These are phyloP conservation scores for Carpinus fangiana DNA, from an alignment of 306 rosid species.

Conservation along the genomic window DNA sequence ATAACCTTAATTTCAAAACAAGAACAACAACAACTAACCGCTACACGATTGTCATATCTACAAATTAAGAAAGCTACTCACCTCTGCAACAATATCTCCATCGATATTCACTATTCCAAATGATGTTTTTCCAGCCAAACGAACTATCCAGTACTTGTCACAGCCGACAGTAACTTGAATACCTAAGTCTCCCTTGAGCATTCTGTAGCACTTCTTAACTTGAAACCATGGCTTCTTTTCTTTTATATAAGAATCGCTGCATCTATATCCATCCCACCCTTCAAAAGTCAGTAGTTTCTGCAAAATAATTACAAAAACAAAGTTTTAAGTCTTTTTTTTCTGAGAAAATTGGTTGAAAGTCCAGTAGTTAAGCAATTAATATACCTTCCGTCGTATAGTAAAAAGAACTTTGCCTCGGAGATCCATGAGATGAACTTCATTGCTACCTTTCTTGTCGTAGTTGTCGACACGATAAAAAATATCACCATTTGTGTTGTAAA, in stretches of 20 bases:
- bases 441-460: constrained; percentile 65
- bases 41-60: too few relatives aligned
- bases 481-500: constrained; percentile 64
- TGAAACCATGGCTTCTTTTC: constrained; percentile 55
- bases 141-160: constrained; percentile 46
- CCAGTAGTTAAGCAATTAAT: too few relatives aligned
- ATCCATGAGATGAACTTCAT: constrained; percentile 88
- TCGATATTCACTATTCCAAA: constrained; percentile 49
- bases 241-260: constrained; percentile 22
- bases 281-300: constrained; percentile 66
- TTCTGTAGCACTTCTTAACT: constrained; percentile 50
- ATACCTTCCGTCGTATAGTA: constrained; percentile 53
- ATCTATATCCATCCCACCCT: constrained; percentile 69
- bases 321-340: neutral
- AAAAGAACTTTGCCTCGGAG: constrained; percentile 60
- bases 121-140: constrained; percentile 40
- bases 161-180: constrained; percentile 58
- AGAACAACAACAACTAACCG: neutral
- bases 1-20: neutral
- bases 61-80: constrained; percentile 12
- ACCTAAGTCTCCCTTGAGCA: constrained; percentile 41
- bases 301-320: constrained; percentile 4
- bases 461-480: constrained; percentile 81
- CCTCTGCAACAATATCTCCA: constrained; percentile 75
- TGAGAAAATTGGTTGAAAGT: too few relatives aligned